A percentile compares a stretch with the other conserved stretches of the same genome.
phyloP scores from a whole-genome alignment of 163 green algal species.

The Chlamydomonas reinhardtii region DNA sequence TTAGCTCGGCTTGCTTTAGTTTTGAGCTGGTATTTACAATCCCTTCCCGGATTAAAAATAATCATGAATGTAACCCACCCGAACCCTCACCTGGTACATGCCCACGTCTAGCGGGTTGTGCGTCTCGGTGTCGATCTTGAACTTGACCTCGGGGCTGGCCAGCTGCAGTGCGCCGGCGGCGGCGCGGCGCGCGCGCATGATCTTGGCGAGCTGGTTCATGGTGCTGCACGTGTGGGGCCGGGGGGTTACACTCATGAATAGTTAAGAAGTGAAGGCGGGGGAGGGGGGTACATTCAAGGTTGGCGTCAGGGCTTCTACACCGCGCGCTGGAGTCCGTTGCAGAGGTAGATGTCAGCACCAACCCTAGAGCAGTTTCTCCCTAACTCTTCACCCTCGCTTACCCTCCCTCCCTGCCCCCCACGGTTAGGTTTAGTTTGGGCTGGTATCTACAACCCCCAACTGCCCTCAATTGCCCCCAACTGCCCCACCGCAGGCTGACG shows the following conservation, averaged over 20 bases:
- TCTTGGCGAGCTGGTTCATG: conserved; percentile 80
- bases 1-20: no score
- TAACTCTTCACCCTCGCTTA: no score
- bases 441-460: not conserved
- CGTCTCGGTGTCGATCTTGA: conserved; percentile 93
- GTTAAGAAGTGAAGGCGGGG: not conserved
- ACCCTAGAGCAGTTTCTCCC: no score
- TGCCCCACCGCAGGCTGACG: conserved; percentile 19
- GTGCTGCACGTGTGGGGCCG: conserved; percentile 57
- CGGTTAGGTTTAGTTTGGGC: no score
- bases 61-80: no score
- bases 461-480: no score
- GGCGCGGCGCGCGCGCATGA: conserved; percentile 35
- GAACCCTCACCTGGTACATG: conserved; percentile 88
- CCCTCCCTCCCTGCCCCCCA: not conserved
- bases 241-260: no score
- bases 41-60: no score
- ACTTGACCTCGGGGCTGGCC: conserved; percentile 96
- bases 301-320: no score
- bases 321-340: no score
- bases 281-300: not conserved
- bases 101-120: conserved; percentile 93
- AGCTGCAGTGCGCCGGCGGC: conserved; percentile 89
- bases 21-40: no score
- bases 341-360: no score